A percentile compares a stretch with the other conserved stretches of the same genome.
phyloP scores from a whole-genome alignment of 1,284 basidiomycete genomes.

The Chiua sp. region DNA sequence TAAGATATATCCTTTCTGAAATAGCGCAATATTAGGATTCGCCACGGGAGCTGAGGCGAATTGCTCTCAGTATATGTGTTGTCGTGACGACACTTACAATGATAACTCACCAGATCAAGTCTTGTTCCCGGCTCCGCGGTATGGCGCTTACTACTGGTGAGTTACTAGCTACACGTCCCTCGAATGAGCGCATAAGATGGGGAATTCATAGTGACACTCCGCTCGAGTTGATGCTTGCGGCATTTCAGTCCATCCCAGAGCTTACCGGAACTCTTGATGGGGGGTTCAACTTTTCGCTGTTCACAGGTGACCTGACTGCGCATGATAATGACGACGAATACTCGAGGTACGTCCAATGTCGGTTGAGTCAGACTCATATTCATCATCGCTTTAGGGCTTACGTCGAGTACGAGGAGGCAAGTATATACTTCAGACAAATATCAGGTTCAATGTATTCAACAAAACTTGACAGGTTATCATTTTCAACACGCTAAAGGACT shows the following conservation, averaged over 20 bases:
- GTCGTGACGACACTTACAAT: constrained; percentile 62
- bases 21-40: constrained; percentile 48
- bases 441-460: no score
- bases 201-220: constrained; percentile 63
- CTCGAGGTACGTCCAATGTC: constrained; percentile 46
- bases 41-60: constrained; percentile 72
- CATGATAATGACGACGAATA: constrained; percentile 71
- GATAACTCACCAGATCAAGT: constrained; percentile 50
- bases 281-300: constrained; percentile 69
- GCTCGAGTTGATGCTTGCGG: constrained; percentile 59
- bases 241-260: constrained; percentile 66
- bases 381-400: constrained; percentile 38
- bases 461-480: constrained; percentile 49
- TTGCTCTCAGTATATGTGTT: constrained; percentile 69
- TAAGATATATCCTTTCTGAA: neutral
- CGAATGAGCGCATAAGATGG: neutral
- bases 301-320: constrained; percentile 77
- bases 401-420: constrained; percentile 59
- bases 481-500: constrained; percentile 65
- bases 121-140: constrained; percentile 62
- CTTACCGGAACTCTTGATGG: constrained; percentile 61
- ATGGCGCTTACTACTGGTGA: constrained; percentile 62
- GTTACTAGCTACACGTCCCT: neutral
- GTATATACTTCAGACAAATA: neutral
- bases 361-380: neutral